phyloP scores from a whole-genome alignment of 73 alveolate species.

The Tetrahymena borealis region DNA sequence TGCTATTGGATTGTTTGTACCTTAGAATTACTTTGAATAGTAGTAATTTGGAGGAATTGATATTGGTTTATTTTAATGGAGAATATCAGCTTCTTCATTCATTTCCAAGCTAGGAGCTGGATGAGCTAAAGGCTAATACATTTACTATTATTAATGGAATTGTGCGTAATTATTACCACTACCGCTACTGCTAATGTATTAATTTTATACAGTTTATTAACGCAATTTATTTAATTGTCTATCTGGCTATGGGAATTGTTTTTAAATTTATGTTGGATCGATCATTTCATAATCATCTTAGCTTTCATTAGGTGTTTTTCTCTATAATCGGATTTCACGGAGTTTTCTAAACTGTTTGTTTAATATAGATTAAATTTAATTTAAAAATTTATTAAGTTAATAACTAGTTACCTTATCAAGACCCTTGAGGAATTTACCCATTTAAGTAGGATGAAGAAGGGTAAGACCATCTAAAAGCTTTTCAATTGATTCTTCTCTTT shows the following conservation, averaged over 20 bases:
- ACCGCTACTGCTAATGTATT: not conserved
- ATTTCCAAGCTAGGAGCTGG: not conserved
- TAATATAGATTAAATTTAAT: not conserved
- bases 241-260: not conserved
- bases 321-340: not conserved
- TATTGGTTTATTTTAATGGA: not conserved
- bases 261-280: not conserved
- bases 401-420: not conserved
- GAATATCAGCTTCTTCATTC: not conserved
- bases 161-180: not conserved
- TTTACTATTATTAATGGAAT: not conserved
- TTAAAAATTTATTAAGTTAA: not conserved
- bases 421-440: not conserved
- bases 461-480: not conserved
- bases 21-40: not conserved
- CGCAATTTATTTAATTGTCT: not conserved
- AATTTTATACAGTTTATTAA: not conserved
- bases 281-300: not conserved
- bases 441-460: not conserved
- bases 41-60: not conserved
- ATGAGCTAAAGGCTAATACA: not conserved
- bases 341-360: not conserved
- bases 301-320: not conserved
- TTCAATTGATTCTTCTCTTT: not conserved
- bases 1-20: not conserved